A percentile compares a stretch with the other conserved stretches of the same genome.
Conservation (phyloP, 2,329 filamentous ascomycete genomes). For the Lachnellula subtilissima region DNA sequence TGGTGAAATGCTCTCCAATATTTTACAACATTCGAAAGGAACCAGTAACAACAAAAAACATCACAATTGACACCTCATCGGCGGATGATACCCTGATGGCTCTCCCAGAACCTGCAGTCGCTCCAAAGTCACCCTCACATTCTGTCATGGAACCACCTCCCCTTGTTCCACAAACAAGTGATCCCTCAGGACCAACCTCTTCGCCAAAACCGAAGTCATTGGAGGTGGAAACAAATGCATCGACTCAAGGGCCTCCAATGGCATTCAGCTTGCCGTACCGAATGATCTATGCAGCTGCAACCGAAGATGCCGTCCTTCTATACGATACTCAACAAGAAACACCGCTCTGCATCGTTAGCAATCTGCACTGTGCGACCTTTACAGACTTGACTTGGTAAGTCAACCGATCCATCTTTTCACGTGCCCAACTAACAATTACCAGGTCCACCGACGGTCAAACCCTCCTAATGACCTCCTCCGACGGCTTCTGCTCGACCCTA, state of each 20-base stretch:
- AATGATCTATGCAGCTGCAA: slow-evolving; percentile 94
- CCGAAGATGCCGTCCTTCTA: slow-evolving; percentile 87
- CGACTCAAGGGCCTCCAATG: slow-evolving; percentile 56
- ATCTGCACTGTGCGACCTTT: slow-evolving; percentile 94
- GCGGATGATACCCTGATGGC: slow-evolving; percentile 77
- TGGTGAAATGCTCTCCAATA: slow-evolving; percentile 87
- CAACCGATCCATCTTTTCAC: slow-evolving; percentile 13
- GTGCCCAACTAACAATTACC: slow-evolving; percentile 20
- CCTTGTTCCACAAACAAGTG: slow-evolving; percentile 44
- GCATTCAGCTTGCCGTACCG: slow-evolving; percentile 86
- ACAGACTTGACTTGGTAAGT: slow-evolving; percentile 91
- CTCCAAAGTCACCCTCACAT: slow-evolving; percentile 46
- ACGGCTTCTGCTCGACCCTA: slow-evolving; percentile 92
- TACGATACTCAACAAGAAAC: slow-evolving; percentile 98
- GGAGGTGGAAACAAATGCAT: slow-evolving; percentile 42
- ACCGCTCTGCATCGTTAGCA: slow-evolving; percentile 90
- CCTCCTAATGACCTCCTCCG: slow-evolving; percentile 92
- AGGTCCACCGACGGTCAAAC: slow-evolving; percentile 74
- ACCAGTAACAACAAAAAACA: slow-evolving; percentile 70
- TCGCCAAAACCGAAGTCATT: slow-evolving; percentile 38
- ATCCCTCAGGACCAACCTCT: slow-evolving; percentile 47
- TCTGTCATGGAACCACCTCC: slow-evolving; percentile 82
- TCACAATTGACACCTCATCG: slow-evolving; percentile 91
- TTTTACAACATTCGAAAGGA: slow-evolving; percentile 75
- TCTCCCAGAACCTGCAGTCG: slow-evolving; percentile 73